A percentile compares a stretch with the other conserved stretches of the same genome.
These are phyloP conservation scores for Globisporangium rhizosaccharum DNA, from an alignment of 352 stramenopile species.

Conservation along the genomic window DNA sequence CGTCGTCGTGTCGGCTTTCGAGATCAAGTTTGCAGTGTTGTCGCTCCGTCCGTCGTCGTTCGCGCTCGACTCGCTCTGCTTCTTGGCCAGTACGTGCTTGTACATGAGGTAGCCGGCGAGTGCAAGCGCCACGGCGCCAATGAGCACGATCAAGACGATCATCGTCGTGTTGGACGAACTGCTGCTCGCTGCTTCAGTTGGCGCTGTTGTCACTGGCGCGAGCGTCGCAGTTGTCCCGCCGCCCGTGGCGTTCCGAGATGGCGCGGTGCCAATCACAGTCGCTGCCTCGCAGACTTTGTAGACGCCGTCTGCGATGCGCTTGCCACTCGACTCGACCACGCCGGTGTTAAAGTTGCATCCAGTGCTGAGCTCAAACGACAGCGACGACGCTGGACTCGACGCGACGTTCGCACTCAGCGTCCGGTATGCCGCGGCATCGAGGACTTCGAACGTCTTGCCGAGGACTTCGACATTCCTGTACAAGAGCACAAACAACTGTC, in stretches of 20 bases:
- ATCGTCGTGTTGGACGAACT: slow-evolving; percentile 28
- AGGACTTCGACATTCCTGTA: slow-evolving; percentile 9
- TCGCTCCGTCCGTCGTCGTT: slow-evolving; percentile 8
- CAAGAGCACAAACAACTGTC: not conserved
- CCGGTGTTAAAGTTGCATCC: slow-evolving; percentile 13
- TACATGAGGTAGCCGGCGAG: slow-evolving; percentile 37
- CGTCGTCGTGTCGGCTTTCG: slow-evolving; percentile 29
- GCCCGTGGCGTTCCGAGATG: not conserved
- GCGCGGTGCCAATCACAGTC: slow-evolving; percentile 1
- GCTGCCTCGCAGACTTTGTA: slow-evolving; percentile 17
- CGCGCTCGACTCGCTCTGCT: slow-evolving; percentile 1
- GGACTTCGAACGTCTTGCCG: slow-evolving; percentile 11
- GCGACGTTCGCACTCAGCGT: slow-evolving; percentile 8
- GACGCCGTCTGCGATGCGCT: slow-evolving; percentile 5
- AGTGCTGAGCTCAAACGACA: slow-evolving; percentile 9
- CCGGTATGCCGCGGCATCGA: slow-evolving; percentile 7
- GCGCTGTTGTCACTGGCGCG: not conserved
- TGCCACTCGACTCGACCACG: slow-evolving; percentile 3
- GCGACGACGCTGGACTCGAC: not conserved
- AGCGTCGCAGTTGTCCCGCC: not conserved
- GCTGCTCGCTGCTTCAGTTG: not conserved
- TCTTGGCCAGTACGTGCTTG: slow-evolving; percentile 25
- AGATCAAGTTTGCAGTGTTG: slow-evolving; percentile 40
- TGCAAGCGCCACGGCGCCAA: slow-evolving; percentile 27
- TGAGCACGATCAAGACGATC: slow-evolving; percentile 44